phyloP scores from a whole-genome alignment of 495 filamentous ascomycete species.

The Tuber magnatum region DNA sequence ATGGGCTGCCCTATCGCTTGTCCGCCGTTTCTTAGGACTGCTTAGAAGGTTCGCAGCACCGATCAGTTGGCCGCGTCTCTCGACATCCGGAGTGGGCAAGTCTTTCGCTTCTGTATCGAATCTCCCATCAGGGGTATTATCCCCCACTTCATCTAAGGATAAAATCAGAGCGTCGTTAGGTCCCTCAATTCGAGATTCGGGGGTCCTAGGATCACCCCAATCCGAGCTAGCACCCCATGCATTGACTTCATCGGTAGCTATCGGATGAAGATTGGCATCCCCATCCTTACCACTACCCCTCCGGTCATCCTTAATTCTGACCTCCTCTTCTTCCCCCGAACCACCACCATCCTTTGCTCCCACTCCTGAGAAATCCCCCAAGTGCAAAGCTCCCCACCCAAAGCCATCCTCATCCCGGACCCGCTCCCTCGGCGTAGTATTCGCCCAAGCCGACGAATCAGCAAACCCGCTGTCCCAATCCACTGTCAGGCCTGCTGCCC shows the following conservation, averaged over 20 bases:
- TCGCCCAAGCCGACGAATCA: slow-evolving; percentile 34
- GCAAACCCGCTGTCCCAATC: slow-evolving; percentile 27
- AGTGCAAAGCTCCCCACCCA: neutral
- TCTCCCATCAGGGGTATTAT: neutral
- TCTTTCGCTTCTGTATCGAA: neutral
- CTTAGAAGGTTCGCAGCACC: neutral
- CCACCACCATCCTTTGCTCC: slow-evolving; percentile 7
- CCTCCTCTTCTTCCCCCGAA: slow-evolving; percentile 16
- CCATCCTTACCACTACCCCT: neutral
- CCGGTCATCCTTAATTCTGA: slow-evolving; percentile 17
- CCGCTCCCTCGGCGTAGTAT: slow-evolving; percentile 18
- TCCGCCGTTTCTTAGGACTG: neutral
- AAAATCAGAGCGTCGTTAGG: neutral
- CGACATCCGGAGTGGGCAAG: neutral
- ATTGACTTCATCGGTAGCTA: slow-evolving; percentile 22
- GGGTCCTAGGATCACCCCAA: slow-evolving; percentile 29
- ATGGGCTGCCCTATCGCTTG: neutral
- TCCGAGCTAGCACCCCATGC: slow-evolving; percentile 34
- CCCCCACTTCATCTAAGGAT: neutral
- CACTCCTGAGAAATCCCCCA: slow-evolving; percentile 4
- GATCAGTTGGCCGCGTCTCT: neutral
- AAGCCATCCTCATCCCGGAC: slow-evolving; percentile 4
- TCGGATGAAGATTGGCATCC: slow-evolving; percentile 7
- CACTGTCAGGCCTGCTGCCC: neutral
- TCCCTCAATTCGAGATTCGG: slow-evolving; percentile 1